phyloP scores from a whole-genome alignment of 106 monocot species.

The Apostasia shenzhenica region DNA sequence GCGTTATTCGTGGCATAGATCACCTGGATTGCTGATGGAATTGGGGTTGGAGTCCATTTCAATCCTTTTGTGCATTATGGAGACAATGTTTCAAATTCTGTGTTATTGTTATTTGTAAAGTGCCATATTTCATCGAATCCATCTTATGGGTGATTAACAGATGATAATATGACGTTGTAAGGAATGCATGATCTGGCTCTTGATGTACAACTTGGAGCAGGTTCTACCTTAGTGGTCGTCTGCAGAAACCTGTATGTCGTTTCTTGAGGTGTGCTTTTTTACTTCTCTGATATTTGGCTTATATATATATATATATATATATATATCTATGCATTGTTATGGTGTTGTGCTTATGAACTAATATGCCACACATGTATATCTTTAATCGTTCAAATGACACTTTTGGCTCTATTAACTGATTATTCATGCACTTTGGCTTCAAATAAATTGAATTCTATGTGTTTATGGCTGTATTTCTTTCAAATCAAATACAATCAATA shows the following conservation, averaged over 20 bases:
- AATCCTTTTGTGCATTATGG: conserved; percentile 90
- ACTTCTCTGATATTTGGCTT: conserved; percentile 12
- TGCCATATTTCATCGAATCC: neutral
- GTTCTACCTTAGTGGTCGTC: conserved; percentile 83
- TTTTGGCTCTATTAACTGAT: neutral
- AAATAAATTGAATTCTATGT: neutral
- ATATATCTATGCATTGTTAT: neutral
- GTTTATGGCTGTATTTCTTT: neutral
- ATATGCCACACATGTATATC: neutral
- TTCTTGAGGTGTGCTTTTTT: conserved; percentile 41
- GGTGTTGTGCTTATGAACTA: neutral
- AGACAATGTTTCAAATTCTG: conserved; percentile 38
- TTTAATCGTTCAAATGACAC: neutral
- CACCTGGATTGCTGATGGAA: conserved; percentile 24
- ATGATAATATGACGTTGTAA: conserved; percentile 88
- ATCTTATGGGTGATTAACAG: conserved; percentile 19
- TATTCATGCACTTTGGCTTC: neutral
- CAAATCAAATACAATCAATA: neutral
- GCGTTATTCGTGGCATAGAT: no score
- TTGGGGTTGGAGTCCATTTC: conserved; percentile 91
- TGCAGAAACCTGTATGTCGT: conserved; percentile 98
- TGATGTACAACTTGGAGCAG: conserved; percentile 76
- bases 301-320: neutral
- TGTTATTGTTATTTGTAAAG: neutral
- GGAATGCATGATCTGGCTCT: conserved; percentile 78